Evolutionary conservation across 169 alveolate species (phyloP).

Genomic region (Cystoisospora suis): DNA sequence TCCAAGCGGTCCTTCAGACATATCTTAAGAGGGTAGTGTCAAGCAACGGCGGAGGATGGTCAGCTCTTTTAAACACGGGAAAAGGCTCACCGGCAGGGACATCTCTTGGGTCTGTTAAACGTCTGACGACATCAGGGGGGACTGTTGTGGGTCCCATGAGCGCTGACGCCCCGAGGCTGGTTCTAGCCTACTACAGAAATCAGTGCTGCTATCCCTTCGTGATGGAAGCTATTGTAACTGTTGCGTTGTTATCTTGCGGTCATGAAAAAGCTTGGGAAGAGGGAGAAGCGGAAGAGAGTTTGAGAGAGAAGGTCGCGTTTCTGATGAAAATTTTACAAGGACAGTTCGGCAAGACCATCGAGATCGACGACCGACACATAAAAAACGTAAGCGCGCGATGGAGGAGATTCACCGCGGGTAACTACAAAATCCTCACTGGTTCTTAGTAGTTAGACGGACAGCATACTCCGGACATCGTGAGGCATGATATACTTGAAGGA

Average conservation of each 20-base stretch:
- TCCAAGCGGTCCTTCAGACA: slow-evolving; percentile 22
- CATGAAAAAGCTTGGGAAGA: slow-evolving; percentile 10
- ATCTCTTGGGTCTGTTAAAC: neutral
- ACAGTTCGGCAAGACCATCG: neutral
- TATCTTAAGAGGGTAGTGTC: neutral
- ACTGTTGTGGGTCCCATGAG: neutral
- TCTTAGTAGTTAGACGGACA: too few relatives aligned
- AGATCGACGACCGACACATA: neutral
- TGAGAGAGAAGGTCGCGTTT: neutral
- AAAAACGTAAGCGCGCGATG: neutral
- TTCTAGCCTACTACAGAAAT: slow-evolving; percentile 52
- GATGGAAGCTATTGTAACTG: slow-evolving; percentile 11
- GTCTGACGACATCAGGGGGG: slow-evolving; percentile 9
- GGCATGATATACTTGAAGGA: too few relatives aligned
- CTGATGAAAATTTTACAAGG: neutral
- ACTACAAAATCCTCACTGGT: too few relatives aligned
- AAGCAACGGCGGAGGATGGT: slow-evolving; percentile 32
- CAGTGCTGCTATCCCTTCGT: slow-evolving; percentile 44
- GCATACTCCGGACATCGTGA: too few relatives aligned
- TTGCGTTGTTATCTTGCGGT: slow-evolving; percentile 10
- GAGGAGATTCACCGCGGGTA: neutral
- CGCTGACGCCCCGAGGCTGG: slow-evolving; percentile 34
- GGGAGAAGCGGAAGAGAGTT: neutral
- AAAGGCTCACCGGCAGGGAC: neutral
- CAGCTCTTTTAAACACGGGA: neutral